A percentile compares a stretch with the other conserved stretches of the same genome.
Evolutionary conservation across 371 early-diverging fungal genomes (phyloP).

Genomic region (Actinomortierella wolfii): DNA sequence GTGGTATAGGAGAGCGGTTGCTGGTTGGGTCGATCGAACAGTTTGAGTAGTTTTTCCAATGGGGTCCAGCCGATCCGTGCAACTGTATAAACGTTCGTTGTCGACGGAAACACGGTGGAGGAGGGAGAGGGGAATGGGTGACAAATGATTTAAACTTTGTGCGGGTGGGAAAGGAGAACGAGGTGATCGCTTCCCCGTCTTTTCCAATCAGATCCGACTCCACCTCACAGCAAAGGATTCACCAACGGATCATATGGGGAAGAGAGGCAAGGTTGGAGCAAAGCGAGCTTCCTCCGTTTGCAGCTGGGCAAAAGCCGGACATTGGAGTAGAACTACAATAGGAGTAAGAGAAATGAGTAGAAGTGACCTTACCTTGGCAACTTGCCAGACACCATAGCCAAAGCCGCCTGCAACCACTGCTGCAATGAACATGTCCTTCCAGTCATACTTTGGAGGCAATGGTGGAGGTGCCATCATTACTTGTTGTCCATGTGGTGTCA

Average conservation of each 20-base stretch:
- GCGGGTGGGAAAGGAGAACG: too few relatives aligned
- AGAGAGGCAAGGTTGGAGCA: background rate
- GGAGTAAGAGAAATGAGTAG: constrained; percentile 16
- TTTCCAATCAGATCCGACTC: background rate
- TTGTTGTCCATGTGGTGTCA: constrained; percentile 24
- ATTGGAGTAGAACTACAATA: too few relatives aligned
- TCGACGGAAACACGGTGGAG: too few relatives aligned
- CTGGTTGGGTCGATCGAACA: background rate
- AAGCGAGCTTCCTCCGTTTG: too few relatives aligned
- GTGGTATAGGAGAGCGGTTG: constrained; percentile 1
- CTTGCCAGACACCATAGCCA: constrained; percentile 80
- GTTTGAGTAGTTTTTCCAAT: background rate
- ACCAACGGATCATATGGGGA: too few relatives aligned
- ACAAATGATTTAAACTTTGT: too few relatives aligned
- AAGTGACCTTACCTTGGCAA: constrained; percentile 68
- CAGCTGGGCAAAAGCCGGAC: too few relatives aligned
- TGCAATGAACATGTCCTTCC: constrained; percentile 94
- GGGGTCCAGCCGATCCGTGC: constrained; percentile 23
- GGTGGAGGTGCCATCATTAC: constrained; percentile 65
- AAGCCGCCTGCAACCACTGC: constrained; percentile 87
- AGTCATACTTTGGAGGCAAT: constrained; percentile 74
- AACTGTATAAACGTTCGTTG: too few relatives aligned
- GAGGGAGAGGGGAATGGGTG: too few relatives aligned
- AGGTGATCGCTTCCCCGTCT: constrained; percentile 1
- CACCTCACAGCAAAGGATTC: background rate